Percentiles rank a stretch among this genome's conserved stretches.
These are phyloP conservation scores for Russula ochroleuca DNA, from an alignment of 768 basidiomycete species.

Conservation along the genomic window DNA sequence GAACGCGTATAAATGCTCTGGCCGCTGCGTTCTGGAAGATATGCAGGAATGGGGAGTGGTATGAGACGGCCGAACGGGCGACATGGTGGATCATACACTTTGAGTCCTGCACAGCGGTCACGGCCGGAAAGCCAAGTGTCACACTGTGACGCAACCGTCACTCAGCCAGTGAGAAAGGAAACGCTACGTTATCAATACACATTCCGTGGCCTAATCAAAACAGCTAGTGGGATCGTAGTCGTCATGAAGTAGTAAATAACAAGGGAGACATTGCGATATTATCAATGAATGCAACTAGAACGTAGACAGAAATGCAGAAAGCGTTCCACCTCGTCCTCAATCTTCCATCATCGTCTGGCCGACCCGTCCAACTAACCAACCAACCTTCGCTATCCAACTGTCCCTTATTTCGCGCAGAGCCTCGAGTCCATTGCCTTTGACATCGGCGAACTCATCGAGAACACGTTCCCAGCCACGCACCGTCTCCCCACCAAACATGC, in stretches of 20 bases:
- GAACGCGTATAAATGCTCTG: constrained; percentile 43
- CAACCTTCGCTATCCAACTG: constrained; percentile 67
- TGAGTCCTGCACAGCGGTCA: too few species aligned
- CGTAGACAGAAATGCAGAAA: constrained; percentile 16
- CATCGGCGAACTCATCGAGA: constrained; percentile 61
- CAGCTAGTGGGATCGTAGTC: constrained; percentile 18
- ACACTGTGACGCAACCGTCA: constrained; percentile 4
- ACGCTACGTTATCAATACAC: constrained; percentile 18
- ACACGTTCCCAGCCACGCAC: constrained; percentile 65
- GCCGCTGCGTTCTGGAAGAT: constrained; percentile 48
- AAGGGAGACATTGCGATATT: constrained; percentile 19
- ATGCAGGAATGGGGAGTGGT: constrained; percentile 36
- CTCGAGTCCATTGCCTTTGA: constrained; percentile 43
- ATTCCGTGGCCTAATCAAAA: constrained; percentile 22
- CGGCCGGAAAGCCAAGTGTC: neutral
- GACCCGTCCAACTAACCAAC: constrained; percentile 63
- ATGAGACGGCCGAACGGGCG: constrained; percentile 28
- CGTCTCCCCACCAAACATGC: constrained; percentile 75
- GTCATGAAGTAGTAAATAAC: constrained; percentile 21
- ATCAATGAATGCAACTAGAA: constrained; percentile 21
- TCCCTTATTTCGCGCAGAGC: constrained; percentile 50
- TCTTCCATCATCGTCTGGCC: constrained; percentile 37
- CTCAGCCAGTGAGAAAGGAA: neutral
- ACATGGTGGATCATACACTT: constrained; percentile 43
- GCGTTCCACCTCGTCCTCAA: constrained; percentile 25